A percentile compares a stretch with the other conserved stretches of the same genome.
phyloP scores from a whole-genome alignment of 805 yeast genomes.

The Schwanniomyces sp. region DNA sequence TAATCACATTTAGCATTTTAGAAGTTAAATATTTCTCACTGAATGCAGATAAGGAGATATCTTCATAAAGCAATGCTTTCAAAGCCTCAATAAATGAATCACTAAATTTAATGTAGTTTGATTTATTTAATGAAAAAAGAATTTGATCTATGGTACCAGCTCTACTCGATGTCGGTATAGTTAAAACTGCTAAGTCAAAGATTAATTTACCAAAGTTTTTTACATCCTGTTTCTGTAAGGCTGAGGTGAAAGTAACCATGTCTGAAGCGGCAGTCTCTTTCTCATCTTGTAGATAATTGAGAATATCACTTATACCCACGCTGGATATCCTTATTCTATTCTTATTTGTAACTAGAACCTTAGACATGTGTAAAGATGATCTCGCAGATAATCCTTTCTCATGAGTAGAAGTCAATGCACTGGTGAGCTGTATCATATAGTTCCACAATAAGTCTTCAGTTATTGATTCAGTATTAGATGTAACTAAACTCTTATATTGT shows the following conservation, averaged over 20 bases:
- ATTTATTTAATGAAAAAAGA: slow-evolving; percentile 13
- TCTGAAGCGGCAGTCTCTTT: slow-evolving; percentile 13
- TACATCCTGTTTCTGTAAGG: slow-evolving; percentile 56
- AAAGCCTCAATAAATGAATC: slow-evolving; percentile 47
- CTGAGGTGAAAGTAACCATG: slow-evolving; percentile 12
- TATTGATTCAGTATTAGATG: slow-evolving; percentile 46
- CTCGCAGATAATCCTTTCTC: slow-evolving; percentile 62
- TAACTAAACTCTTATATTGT: slow-evolving; percentile 51
- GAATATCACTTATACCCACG: slow-evolving; percentile 69
- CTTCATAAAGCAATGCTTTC: slow-evolving; percentile 24
- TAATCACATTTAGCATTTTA: slow-evolving; percentile 45
- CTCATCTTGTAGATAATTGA: slow-evolving; percentile 42
- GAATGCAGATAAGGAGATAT: slow-evolving; percentile 24
- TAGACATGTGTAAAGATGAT: slow-evolving; percentile 57
- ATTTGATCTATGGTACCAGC: slow-evolving; percentile 10
- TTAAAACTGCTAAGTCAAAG: slow-evolving; percentile 49
- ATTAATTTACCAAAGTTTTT: slow-evolving; percentile 58
- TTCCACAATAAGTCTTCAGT: slow-evolving; percentile 73
- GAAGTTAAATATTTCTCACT: slow-evolving; percentile 20
- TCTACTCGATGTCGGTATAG: slow-evolving; percentile 27
- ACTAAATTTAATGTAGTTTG: slow-evolving; percentile 27
- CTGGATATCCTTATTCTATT: slow-evolving; percentile 71
- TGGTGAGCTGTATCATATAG: slow-evolving; percentile 70
- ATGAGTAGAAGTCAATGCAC: slow-evolving; percentile 70
- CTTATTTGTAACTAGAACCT: slow-evolving; percentile 70